Evolutionary conservation across 1,284 basidiomycete species (phyloP), one percentile per base, ranked within the genome.

Genomic region (Trichosporon sp.): DNA sequence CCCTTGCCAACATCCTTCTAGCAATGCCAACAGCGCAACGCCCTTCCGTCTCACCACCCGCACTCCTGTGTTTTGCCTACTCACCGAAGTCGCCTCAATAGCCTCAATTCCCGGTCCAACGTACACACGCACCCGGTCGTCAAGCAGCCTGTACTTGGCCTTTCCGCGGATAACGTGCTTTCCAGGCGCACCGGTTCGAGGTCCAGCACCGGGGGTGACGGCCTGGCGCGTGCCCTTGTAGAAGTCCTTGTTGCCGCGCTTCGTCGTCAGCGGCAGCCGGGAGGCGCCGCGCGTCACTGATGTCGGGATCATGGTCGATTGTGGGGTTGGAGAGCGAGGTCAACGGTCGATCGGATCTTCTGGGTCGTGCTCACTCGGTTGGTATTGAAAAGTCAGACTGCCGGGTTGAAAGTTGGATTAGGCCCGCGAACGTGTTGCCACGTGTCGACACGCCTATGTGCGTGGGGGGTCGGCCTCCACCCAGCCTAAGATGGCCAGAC

Each of bases 191-290:
- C 93, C 93, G 1, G 93, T 95, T 63, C 93, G 89, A 77, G 89
- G 90, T n/a, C 91, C 91, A 74, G 37, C 63, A 11, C 82, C 83
- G 32, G 92, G 92, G 19, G 93, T 88, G 73, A 86, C 88, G 0
- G 92, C 90, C 81, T 94, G 92, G 61, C 93, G 86, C 19, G 91
- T 94, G 63, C 93, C 94, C 84, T 96, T 97, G 87, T 96, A 96
- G 81, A 88, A 96, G 82, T 96, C 93, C 79, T 96, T 96, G 86
- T 95, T 96, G 19, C 89, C 94, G 67, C 90, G 85, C 83, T 96
- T 96, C 0, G 91, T 87, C 0, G 91, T 94, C 65, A 96, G 86
- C 4, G 93, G 88, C 32, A 89, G 85, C 69, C 94, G 87, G 1
- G 91, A 92, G 32, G 94, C 94, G 61, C 84, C 83, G 21, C 76